Base-by-base conservation (phyloP, 2,329 filamentous ascomycete genomes). In the Rugonectria rugulosa region DNA sequence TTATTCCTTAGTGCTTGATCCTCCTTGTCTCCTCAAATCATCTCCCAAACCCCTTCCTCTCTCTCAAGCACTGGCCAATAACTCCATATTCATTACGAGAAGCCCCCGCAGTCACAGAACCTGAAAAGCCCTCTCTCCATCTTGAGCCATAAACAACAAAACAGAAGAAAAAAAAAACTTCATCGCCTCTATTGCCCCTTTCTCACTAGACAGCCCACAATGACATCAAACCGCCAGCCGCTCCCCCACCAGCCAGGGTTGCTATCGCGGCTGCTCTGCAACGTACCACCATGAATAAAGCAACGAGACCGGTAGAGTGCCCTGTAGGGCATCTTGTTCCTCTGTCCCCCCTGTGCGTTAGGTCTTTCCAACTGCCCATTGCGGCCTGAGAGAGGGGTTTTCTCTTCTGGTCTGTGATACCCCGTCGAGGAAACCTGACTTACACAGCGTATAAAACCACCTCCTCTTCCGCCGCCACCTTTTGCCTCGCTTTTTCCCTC, bases 151-250 rank as follows among this genome's bases (percentile, higher is more conserved):
- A 17, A 24, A 4, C 11, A 24, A 29, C 24, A 21, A 42, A 20
- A 34, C 12, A 14, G 8, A 3, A 20, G 11, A n/a, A 11, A 19
- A 14, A 21, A 34, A 49, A 36, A 50, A 50, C 34, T 38, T 38
- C 34, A n/a, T 17, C 14, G 34, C 26, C 31, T 42, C 14, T 19
- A 7, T 48, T 20, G 38, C 44, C 51, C 38, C 43, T 37, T 37
- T 54, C 29, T 10, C 40, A 17, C 46, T 45, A 50, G 45, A 56
- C 53, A 45, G 41, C 46, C 54, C 54, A 57, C 54, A 43, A 45
- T 57, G 54, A 54, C 54, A 57, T 57, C 44, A 44, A 43, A 20
- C 19, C 24, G 29, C 6, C 29, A 32, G n/a, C n/a, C n/a, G n/a
- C n/a, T 9, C 36, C 48, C 42, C 43, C 42, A 44, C 37, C 8